Base-by-base conservation (phyloP, 108 stramenopile genomes). In the Cylindrotheca closterium region DNA sequence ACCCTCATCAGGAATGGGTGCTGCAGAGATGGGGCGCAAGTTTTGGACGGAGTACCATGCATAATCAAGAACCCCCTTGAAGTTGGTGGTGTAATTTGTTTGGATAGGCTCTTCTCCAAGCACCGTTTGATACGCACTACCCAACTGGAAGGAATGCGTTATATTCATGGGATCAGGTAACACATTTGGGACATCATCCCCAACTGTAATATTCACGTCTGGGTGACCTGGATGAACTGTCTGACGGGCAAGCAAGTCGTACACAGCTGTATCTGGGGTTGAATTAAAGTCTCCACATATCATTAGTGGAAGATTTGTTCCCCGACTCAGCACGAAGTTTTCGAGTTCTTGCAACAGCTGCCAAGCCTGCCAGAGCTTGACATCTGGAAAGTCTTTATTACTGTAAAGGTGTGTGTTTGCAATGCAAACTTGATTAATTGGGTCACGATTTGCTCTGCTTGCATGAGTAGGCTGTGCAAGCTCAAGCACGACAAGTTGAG, bases 231-330 rank as follows among this genome's bases (percentile, higher is more conserved):
- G 94, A 73, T 97, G 93, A 34, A 95, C 95, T 3, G 80, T 74
- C 51, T 97, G 94, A 22, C 87, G 77, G 26, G 87, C 81, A 67
- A 99, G 72, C 48, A 97, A 79, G 71, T 97, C 95, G 73, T 97
- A 96, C 33, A 99, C 98, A 25, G 96, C 93, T 28, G 91, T 91
- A 65, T 95, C 90, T n/a, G 97, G 96, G 28, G 94, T 94, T 30
- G 92, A 93, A 80, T 99, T 99, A 74, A 99, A 96, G 68, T 99
- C 98, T 34, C 98, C 98, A 85, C 96, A 97, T 29, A 98, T 88
- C 70, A 99, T 84, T 27, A 98, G 78, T 21, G 98, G 96, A 51
- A 96, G 77, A 48, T 83, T 89, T 12, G 77, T 61, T 3, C 87
- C 85, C 47, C 93, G 79, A 59, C 83, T 84, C 77, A 92, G 71